These are phyloP conservation scores for Pichia deserticola DNA, from an alignment of 805 yeast genomes.

Conservation along the genomic window DNA sequence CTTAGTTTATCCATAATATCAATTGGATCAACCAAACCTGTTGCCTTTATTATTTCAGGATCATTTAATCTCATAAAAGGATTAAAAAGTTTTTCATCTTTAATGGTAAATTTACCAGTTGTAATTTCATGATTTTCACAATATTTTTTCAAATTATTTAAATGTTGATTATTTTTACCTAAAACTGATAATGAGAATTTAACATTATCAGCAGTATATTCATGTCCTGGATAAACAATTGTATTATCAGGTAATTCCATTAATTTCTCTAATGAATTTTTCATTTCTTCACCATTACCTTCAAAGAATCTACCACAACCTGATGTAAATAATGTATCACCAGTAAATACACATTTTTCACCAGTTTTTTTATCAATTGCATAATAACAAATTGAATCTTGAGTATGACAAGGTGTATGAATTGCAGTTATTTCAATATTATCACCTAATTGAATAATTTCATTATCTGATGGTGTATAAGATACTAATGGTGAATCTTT, in stretches of 20 bases:
- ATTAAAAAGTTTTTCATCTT: constrained; percentile 73
- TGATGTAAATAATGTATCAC: constrained; percentile 88
- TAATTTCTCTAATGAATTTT: constrained; percentile 53
- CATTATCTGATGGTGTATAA: constrained; percentile 60
- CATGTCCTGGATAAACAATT: constrained; percentile 88
- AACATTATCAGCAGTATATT: constrained; percentile 79
- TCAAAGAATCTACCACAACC: constrained; percentile 98
- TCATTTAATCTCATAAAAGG: constrained; percentile 84
- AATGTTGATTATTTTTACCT: constrained; percentile 38
- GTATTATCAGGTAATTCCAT: constrained; percentile 63
- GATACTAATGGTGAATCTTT: constrained; percentile 69
- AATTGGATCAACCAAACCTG: constrained; percentile 43
- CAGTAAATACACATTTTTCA: constrained; percentile 79
- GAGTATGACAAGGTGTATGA: constrained; percentile 97
- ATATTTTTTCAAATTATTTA: constrained; percentile 47
- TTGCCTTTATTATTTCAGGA: constrained; percentile 48
- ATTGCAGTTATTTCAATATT: constrained; percentile 64
- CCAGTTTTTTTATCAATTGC: constrained; percentile 56
- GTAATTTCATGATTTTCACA: constrained; percentile 54
- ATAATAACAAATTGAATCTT: constrained; percentile 87
- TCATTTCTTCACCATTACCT: constrained; percentile 81
- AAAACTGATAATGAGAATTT: constrained; percentile 66
- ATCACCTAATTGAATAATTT: constrained; percentile 55
- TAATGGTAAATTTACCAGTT: constrained; percentile 81
- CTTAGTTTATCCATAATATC: constrained; percentile 70